Evolutionary conservation across 2,329 filamentous ascomycete genomes (phyloP).

Genomic region (Xylariaceae sp.): DNA sequence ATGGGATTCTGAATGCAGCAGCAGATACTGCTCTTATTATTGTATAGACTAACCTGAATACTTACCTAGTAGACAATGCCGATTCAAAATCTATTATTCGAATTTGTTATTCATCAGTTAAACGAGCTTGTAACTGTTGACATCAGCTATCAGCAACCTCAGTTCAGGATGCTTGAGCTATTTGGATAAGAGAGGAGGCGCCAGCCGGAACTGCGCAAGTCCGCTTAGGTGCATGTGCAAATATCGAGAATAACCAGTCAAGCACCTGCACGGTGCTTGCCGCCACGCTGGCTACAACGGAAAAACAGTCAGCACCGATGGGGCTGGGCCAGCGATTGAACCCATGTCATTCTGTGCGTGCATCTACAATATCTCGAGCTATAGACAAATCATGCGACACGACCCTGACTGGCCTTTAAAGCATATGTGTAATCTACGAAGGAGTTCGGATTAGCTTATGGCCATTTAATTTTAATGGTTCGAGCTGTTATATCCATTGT

Average conservation of each 20-base stretch:
- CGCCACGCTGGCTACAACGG: constrained; percentile 39
- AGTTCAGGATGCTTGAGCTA: too few relatives aligned
- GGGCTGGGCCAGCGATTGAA: not conserved
- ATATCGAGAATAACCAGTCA: too few relatives aligned
- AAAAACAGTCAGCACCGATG: constrained; percentile 32
- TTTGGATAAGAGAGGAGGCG: too few relatives aligned
- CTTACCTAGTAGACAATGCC: constrained; percentile 13
- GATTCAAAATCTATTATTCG: not conserved
- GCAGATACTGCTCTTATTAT: constrained; percentile 29
- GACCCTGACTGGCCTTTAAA: constrained; percentile 7
- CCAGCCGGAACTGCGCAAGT: too few relatives aligned
- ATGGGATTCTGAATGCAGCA: constrained; percentile 32
- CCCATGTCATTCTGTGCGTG: not conserved
- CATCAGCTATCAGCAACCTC: too few relatives aligned
- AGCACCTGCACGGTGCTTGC: constrained; percentile 11
- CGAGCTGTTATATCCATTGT: not conserved
- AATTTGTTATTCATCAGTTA: not conserved
- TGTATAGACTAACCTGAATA: constrained; percentile 33
- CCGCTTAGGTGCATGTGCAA: too few relatives aligned
- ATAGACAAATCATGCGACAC: constrained; percentile 23
- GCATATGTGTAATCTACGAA: constrained; percentile 15
- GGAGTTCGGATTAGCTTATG: not conserved
- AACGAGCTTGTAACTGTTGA: too few relatives aligned
- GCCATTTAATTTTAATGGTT: not conserved
- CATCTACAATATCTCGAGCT: constrained; percentile 13